phyloP scores from a whole-genome alignment of 2,329 filamentous ascomycete species.

The Aspergillus udagawae region DNA sequence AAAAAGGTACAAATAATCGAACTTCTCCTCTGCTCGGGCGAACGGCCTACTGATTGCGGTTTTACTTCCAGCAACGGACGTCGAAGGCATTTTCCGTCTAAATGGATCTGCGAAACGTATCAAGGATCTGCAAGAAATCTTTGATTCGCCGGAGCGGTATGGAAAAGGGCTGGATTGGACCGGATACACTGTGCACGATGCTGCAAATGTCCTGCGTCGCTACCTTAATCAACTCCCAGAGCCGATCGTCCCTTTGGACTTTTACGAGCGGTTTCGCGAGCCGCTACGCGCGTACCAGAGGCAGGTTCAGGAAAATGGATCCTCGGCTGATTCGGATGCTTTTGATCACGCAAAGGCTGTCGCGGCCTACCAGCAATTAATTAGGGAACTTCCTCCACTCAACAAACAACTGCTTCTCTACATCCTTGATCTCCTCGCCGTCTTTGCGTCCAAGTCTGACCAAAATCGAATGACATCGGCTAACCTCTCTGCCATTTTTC shows the following conservation, averaged over 20 bases:
- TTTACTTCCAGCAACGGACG: slow-evolving; percentile 68
- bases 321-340: slow-evolving; percentile 65
- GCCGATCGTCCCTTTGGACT: slow-evolving; percentile 88
- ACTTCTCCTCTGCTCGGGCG: neutral
- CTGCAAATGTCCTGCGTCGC: slow-evolving; percentile 88
- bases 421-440: slow-evolving; percentile 89
- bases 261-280: slow-evolving; percentile 87
- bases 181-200: slow-evolving; percentile 97
- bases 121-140: slow-evolving; percentile 87
- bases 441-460: slow-evolving; percentile 95
- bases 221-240: slow-evolving; percentile 97
- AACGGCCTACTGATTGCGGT: neutral
- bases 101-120: slow-evolving; percentile 97
- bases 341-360: slow-evolving; percentile 77
- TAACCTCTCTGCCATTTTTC: slow-evolving; percentile 94
- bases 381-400: slow-evolving; percentile 85
- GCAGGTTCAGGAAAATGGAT: slow-evolving; percentile 67
- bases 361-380: slow-evolving; percentile 76
- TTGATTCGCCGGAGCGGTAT: slow-evolving; percentile 92
- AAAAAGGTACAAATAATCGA: slow-evolving; percentile 70
- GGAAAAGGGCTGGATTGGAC: slow-evolving; percentile 97
- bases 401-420: slow-evolving; percentile 94
- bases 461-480: slow-evolving; percentile 95
- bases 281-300: slow-evolving; percentile 68
- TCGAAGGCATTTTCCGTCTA: slow-evolving; percentile 94